These are phyloP conservation scores for Falciphora oryzae DNA, from an alignment of 2,329 filamentous ascomycete species.

Conservation along the genomic window DNA sequence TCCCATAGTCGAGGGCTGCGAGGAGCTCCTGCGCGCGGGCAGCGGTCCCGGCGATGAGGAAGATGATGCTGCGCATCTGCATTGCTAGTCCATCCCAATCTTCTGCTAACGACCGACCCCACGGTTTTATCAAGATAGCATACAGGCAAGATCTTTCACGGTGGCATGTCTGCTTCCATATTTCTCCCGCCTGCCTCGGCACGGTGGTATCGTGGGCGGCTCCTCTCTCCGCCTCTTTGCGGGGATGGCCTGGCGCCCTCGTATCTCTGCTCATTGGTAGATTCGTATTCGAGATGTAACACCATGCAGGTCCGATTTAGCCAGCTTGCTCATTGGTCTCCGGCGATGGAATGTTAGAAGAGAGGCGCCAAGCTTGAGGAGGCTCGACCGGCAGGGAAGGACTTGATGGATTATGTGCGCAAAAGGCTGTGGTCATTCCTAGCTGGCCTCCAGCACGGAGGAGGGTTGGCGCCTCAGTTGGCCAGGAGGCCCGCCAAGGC, in stretches of 20 bases:
- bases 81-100: slow-evolving; percentile 15
- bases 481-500: too few species aligned
- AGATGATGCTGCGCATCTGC: slow-evolving; percentile 16
- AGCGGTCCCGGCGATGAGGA: background rate
- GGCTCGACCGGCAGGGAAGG: too few species aligned
- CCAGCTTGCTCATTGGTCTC: background rate
- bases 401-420: too few species aligned
- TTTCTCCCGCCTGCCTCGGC: background rate
- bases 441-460: too few species aligned
- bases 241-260: background rate
- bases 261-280: background rate
- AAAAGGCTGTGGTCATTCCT: too few species aligned
- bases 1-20: slow-evolving; percentile 40
- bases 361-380: background rate
- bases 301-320: background rate
- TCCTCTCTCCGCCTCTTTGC: background rate
- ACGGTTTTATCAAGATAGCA: background rate
- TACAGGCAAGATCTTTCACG: background rate
- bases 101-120: background rate
- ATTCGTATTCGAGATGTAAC: background rate
- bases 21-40: slow-evolving; percentile 24
- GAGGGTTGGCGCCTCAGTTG: too few species aligned
- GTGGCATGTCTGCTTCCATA: background rate
- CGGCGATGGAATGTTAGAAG: background rate
- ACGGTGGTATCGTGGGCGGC: background rate